phyloP scores from a whole-genome alignment of 176 grass and related monocot genomes.

The Eleusine coracana region DNA sequence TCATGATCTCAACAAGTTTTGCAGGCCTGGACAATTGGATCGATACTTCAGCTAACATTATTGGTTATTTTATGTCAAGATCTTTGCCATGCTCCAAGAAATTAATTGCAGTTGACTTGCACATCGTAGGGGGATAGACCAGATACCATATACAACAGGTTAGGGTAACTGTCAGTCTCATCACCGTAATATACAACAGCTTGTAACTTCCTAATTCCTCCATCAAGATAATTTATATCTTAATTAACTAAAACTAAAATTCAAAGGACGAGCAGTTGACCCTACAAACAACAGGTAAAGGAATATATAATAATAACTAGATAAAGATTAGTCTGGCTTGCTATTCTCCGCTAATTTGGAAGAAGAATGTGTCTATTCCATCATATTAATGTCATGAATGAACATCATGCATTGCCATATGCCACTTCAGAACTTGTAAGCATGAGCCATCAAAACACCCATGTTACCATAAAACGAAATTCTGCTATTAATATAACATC shows the following conservation, averaged over 20 bases:
- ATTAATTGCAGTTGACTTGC: background rate
- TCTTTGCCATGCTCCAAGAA: background rate
- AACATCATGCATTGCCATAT: background rate
- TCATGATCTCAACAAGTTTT: constrained; percentile 83
- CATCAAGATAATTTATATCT: background rate
- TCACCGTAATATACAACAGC: background rate
- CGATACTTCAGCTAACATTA: constrained; percentile 13
- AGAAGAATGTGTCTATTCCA: background rate
- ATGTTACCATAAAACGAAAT: constrained; percentile 24
- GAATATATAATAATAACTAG: background rate
- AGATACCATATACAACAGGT: background rate
- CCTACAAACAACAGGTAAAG: background rate
- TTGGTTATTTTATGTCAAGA: constrained; percentile 9
- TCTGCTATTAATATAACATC: background rate
- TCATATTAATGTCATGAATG: background rate
- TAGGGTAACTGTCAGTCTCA: background rate
- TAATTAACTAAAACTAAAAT: background rate
- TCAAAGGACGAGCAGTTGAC: background rate
- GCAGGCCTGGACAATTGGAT: constrained; percentile 61
- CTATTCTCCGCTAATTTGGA: background rate
- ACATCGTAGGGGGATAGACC: background rate
- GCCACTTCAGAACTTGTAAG: constrained; percentile 5
- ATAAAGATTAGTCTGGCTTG: background rate
- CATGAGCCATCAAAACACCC: background rate
- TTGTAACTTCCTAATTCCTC: background rate